Conservation (phyloP, 208 protist species). For the Perkinsela sp. region DNA sequence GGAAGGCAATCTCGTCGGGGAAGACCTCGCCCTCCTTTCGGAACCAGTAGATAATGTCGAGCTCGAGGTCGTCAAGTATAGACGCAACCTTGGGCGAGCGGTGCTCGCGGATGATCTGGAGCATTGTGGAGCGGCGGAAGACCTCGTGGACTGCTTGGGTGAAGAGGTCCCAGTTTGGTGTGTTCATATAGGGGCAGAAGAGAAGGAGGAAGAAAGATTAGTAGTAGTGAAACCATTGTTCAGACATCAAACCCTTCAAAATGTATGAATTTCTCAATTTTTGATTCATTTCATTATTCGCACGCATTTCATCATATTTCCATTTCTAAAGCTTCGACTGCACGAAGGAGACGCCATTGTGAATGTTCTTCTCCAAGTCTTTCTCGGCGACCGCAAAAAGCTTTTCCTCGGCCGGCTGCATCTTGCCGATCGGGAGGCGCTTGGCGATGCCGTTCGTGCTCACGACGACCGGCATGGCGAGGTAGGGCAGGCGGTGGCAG, state of each 20-base stretch:
- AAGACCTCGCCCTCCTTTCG: not conserved
- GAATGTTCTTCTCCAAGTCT: slow-evolving; percentile 39
- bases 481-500: slow-evolving; percentile 19
- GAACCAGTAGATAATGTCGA: not conserved
- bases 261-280: too few relatives aligned
- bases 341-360: slow-evolving; percentile 26
- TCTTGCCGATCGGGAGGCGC: slow-evolving; percentile 28
- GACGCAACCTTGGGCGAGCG: not conserved
- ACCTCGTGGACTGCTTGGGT: not conserved
- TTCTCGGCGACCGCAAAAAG: slow-evolving; percentile 11
- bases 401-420: slow-evolving; percentile 14
- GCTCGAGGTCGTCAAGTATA: not conserved
- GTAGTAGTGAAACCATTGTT: too few relatives aligned
- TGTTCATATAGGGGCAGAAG: not conserved
- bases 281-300: too few relatives aligned
- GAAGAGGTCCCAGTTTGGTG: not conserved
- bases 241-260: too few relatives aligned
- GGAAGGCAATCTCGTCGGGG: not conserved
- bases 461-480: slow-evolving; percentile 36
- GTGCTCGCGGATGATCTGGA: not conserved
- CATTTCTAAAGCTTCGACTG: slow-evolving; percentile 39
- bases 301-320: too few relatives aligned
- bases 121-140: not conserved
- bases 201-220: too few relatives aligned
- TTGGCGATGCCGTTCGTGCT: slow-evolving; percentile 31